Evolutionary conservation across 768 basidiomycete genomes (phyloP).

Genomic region (Termitomyces sp.): DNA sequence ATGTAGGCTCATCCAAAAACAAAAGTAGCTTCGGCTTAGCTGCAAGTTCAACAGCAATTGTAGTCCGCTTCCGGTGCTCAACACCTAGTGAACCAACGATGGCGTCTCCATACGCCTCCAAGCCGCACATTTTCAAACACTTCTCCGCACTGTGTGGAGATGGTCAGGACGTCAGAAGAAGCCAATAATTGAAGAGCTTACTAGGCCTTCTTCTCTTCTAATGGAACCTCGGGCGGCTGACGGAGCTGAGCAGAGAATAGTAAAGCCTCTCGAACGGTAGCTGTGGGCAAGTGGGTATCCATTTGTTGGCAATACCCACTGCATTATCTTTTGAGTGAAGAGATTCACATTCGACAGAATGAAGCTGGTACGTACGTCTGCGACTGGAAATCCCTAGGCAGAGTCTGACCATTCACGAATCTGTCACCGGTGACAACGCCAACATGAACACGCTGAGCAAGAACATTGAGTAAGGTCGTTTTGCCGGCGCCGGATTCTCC

Average conservation of each 20-base stretch:
- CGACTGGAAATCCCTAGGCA: slow-evolving; percentile 40
- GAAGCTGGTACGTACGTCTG: slow-evolving; percentile 31
- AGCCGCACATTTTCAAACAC: slow-evolving; percentile 45
- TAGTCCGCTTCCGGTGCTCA: slow-evolving; percentile 75
- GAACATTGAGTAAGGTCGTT: slow-evolving; percentile 41
- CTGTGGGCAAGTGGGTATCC: slow-evolving; percentile 69
- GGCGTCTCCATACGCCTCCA: slow-evolving; percentile 61
- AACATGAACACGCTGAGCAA: slow-evolving; percentile 28
- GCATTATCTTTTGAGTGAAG: not conserved
- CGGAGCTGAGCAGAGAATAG: slow-evolving; percentile 75
- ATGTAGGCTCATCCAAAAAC: slow-evolving; percentile 88
- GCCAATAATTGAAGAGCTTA: slow-evolving; percentile 26
- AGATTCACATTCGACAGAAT: not conserved
- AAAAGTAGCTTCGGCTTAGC: slow-evolving; percentile 80
- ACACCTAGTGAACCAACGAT: slow-evolving; percentile 62
- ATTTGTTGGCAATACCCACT: slow-evolving; percentile 80
- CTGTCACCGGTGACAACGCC: slow-evolving; percentile 33
- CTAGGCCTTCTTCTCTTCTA: slow-evolving; percentile 78
- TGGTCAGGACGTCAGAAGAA: not conserved
- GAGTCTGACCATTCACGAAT: slow-evolving; percentile 34
- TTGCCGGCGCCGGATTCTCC: slow-evolving; percentile 33
- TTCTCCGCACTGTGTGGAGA: slow-evolving; percentile 6
- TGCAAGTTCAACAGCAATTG: slow-evolving; percentile 84
- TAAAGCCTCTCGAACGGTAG: slow-evolving; percentile 79
- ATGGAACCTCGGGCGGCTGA: slow-evolving; percentile 59